Evolutionary conservation across 2,329 filamentous ascomycete species (phyloP), one percentile per base, ranked within the genome.

Genomic region (Verticillium zaregamsianum): DNA sequence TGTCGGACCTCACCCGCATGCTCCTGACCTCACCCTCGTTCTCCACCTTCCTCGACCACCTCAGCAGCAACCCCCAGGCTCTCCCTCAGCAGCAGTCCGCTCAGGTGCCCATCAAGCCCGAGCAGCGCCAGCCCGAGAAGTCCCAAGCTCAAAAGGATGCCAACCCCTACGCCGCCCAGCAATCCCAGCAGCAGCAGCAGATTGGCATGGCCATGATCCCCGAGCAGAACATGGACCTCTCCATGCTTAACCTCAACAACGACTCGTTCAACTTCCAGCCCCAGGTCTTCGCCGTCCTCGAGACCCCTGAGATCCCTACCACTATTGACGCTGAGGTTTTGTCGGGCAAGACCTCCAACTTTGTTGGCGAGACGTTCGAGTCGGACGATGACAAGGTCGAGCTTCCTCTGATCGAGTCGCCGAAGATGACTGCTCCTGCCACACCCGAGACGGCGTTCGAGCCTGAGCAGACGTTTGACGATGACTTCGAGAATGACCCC

Each of bases 181-280:
- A 84, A 61, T 81, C 84, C 54, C 76, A 79, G 63, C 81, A 86
- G 59, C 82, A 86, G 68, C 84, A 88, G 66, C 88, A 91, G 72
- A 89, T 93, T 66, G 88, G 88, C 70, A 90, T 96, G 84, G 86
- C 90, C 62, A 90, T 93, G 84, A 87, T 96, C 56, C 91, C 92
- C 1, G 92, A 96, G 76, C 87, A 90, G 68, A 82, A 79, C 59
- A 81, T 93, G 75, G 90, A 96, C 70, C 88, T 93, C 68, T 86
- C 88, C 60, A 85, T 90, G 77, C 82, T 95, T n/a, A 79, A 72
- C 66, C 74, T 93, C 55, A 84, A 84, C 69, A 73, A 77, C 59
- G 79, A 80, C 62, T 70, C 71, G 55, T 87, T 82, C 74, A 81
- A 80, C 73, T 88, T 85, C 73, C 87, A 90, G 71, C 87, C 88